These are phyloP conservation scores for Pichia deserticola DNA, from an alignment of 805 yeast genomes.

Conservation along the genomic window DNA sequence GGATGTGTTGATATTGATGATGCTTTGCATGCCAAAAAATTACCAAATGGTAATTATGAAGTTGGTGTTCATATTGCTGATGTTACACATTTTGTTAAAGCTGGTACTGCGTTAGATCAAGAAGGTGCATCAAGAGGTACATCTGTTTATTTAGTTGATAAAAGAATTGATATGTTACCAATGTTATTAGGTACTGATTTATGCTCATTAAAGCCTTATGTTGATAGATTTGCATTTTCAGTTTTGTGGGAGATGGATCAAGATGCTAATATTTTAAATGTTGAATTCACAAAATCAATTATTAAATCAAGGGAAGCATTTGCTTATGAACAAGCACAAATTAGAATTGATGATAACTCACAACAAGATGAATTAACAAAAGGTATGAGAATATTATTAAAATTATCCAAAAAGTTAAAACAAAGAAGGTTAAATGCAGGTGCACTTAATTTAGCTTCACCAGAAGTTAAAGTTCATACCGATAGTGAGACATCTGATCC, in stretches of 20 bases:
- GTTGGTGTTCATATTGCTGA: constrained; percentile 99
- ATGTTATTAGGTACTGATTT: constrained; percentile 89
- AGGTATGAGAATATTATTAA: constrained; percentile 78
- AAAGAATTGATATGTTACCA: constrained; percentile 98
- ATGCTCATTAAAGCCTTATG: constrained; percentile 91
- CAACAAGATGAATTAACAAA: constrained; percentile 79
- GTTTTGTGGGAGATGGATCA: constrained; percentile 92
- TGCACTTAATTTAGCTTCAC: constrained; percentile 93
- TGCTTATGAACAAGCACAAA: constrained; percentile 88
- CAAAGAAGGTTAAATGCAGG: constrained; percentile 88
- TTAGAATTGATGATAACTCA: constrained; percentile 72
- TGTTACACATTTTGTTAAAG: constrained; percentile 93
- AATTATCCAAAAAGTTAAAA: constrained; percentile 76
- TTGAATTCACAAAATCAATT: constrained; percentile 76
- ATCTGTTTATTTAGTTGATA: constrained; percentile 92
- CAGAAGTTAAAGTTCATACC: constrained; percentile 95
- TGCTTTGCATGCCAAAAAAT: constrained; percentile 78
- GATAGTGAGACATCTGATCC: constrained; percentile 98
- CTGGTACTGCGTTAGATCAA: constrained; percentile 83
- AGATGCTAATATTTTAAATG: constrained; percentile 75
- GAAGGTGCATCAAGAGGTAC: constrained; percentile 98
- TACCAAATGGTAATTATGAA: constrained; percentile 92
- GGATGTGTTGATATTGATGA: constrained; percentile 98
- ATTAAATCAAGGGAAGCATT: constrained; percentile 91
- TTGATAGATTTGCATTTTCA: constrained; percentile 92